Conservation (phyloP, 148 eudicot genomes). For the Pharnaceum exiguum region DNA sequence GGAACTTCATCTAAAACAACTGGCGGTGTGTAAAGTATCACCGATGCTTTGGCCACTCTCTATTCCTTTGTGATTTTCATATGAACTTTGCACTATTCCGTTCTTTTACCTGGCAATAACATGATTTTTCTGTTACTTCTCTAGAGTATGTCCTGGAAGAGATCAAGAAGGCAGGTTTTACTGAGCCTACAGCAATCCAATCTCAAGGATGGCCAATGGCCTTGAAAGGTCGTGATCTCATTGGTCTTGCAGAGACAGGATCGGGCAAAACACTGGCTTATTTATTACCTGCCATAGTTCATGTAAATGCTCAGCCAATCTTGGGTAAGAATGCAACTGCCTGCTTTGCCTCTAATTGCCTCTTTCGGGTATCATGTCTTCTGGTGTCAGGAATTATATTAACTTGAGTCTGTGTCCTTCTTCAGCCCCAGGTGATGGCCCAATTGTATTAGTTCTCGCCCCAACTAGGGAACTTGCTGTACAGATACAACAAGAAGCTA, state of each 20-base stretch:
- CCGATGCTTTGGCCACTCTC: too few species aligned
- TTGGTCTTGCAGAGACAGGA: slow-evolving; percentile 99
- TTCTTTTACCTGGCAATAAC: not conserved
- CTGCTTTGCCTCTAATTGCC: not conserved
- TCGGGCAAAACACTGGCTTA: slow-evolving; percentile 99
- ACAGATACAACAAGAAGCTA: slow-evolving; percentile 97
- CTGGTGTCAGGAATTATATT: not conserved
- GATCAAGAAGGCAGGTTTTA: slow-evolving; percentile 84
- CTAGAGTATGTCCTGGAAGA: slow-evolving; percentile 93
- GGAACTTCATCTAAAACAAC: too few species aligned
- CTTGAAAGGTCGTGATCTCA: slow-evolving; percentile 93
- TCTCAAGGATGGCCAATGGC: slow-evolving; percentile 99
- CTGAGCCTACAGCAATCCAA: slow-evolving; percentile 97
- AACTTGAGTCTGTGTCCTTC: slow-evolving; percentile 7
- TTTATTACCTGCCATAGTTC: slow-evolving; percentile 95
- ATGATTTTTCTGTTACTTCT: not conserved
- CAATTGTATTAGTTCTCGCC: slow-evolving; percentile 91
- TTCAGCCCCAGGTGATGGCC: slow-evolving; percentile 87
- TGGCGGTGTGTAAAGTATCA: too few species aligned
- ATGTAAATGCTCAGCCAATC: slow-evolving; percentile 97
- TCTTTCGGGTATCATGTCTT: not conserved
- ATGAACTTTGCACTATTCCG: not conserved
- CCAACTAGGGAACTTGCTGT: slow-evolving; percentile 99
- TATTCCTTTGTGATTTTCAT: not conserved
- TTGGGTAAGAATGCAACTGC: slow-evolving; percentile 46